phyloP scores from a whole-genome alignment of 2,329 filamentous ascomycete genomes.

The Colletotrichum liaoningense region DNA sequence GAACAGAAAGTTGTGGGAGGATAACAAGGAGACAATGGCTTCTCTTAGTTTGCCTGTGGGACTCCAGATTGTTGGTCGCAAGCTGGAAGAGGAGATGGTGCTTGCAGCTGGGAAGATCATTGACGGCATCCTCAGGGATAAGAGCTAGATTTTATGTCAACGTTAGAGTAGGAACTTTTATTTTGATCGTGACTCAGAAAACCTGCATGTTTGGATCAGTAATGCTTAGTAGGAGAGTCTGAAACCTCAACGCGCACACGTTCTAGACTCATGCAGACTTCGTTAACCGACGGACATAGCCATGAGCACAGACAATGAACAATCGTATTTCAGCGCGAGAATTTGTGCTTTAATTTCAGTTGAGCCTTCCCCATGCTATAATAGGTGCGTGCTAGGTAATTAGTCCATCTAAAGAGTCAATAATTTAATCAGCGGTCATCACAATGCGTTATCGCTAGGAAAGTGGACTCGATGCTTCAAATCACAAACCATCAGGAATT shows the following conservation, averaged over 20 bases:
- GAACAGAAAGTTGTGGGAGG: constrained; percentile 16
- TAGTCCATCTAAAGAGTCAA: neutral
- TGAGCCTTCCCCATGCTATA: too few species aligned
- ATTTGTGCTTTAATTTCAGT: too few species aligned
- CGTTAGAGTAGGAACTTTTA: neutral
- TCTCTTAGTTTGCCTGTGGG: neutral
- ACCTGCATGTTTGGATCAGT: too few species aligned
- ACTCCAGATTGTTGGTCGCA: constrained; percentile 23
- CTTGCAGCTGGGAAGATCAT: constrained; percentile 23
- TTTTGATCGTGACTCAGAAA: too few species aligned
- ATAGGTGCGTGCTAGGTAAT: too few species aligned
- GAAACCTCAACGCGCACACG: too few species aligned
- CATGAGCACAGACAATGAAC: too few species aligned
- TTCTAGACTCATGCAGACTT: too few species aligned
- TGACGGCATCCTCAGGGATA: neutral
- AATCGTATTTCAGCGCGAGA: too few species aligned
- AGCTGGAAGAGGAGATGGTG: constrained; percentile 19
- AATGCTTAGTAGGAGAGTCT: too few species aligned
- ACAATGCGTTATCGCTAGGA: neutral
- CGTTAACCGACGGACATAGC: too few species aligned
- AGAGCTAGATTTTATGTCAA: neutral
- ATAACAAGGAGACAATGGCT: neutral
- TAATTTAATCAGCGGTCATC: neutral
- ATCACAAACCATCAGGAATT: neutral
- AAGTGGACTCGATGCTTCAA: neutral